phyloP scores from a whole-genome alignment of 2,329 filamentous ascomycete genomes.

The Ophiocordyceps camponoti-floridani region DNA sequence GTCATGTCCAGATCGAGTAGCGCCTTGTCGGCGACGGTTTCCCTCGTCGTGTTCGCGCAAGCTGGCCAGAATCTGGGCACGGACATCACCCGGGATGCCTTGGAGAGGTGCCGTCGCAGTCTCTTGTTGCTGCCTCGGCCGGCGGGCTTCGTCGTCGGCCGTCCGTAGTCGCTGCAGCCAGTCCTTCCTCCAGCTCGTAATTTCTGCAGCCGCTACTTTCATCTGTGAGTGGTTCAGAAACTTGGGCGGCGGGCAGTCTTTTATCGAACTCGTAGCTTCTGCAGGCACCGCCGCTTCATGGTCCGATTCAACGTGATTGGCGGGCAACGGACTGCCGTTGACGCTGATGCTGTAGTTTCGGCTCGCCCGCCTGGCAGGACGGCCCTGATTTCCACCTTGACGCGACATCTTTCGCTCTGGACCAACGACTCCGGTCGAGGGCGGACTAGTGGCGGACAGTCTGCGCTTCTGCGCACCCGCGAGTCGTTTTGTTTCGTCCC shows the following conservation, averaged over 20 bases:
- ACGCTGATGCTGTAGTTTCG: constrained; percentile 2
- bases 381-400: background rate
- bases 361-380: background rate
- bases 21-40: background rate
- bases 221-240: background rate
- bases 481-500: background rate
- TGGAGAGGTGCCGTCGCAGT: background rate
- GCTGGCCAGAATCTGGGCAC: constrained; percentile 1
- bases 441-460: background rate
- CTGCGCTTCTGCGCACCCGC: background rate
- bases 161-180: background rate
- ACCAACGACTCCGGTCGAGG: background rate
- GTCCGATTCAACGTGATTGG: background rate
- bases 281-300: background rate
- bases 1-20: background rate
- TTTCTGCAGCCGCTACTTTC: background rate
- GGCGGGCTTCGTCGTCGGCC: background rate
- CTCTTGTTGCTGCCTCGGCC: background rate
- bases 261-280: background rate
- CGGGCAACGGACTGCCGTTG: constrained; percentile 2
- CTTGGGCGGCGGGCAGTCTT: background rate
- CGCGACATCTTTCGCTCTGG: background rate
- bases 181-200: background rate
- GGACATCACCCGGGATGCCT: background rate
- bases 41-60: background rate